A percentile compares a stretch with the other conserved stretches of the same genome.
Conservation (phyloP, 495 filamentous ascomycete genomes). For the Neurospora sp. region DNA sequence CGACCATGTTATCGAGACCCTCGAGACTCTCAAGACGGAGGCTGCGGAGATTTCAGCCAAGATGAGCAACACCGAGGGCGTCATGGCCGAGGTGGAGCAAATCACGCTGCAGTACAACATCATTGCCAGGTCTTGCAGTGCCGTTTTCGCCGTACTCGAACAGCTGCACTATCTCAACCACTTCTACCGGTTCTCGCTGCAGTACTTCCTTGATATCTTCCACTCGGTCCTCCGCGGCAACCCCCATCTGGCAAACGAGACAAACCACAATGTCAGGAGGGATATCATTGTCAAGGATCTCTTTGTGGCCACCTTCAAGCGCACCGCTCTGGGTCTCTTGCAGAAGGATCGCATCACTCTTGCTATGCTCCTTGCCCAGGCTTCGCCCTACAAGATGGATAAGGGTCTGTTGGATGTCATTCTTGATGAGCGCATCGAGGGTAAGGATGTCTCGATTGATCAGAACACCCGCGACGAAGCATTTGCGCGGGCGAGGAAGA, state of each 20-base stretch:
- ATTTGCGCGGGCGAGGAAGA: slow-evolving; percentile 54
- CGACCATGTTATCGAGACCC: slow-evolving; percentile 93
- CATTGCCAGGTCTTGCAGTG: slow-evolving; percentile 88
- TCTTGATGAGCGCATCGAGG: slow-evolving; percentile 66
- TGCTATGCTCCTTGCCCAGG: slow-evolving; percentile 93
- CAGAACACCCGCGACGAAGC: slow-evolving; percentile 55
- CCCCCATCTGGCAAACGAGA: slow-evolving; percentile 59
- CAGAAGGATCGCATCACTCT: slow-evolving; percentile 92
- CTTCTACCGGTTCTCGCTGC: slow-evolving; percentile 98
- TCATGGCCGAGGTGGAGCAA: slow-evolving; percentile 94
- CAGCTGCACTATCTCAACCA: slow-evolving; percentile 97
- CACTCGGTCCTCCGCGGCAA: slow-evolving; percentile 80
- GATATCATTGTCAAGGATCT: slow-evolving; percentile 82
- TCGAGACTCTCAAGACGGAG: slow-evolving; percentile 96
- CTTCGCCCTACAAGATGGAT: slow-evolving; percentile 89
- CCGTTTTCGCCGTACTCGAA: slow-evolving; percentile 91
- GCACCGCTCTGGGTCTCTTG: slow-evolving; percentile 82
- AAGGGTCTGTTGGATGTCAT: slow-evolving; percentile 76
- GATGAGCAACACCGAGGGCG: slow-evolving; percentile 91
- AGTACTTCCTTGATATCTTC: slow-evolving; percentile 98
- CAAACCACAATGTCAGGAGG: slow-evolving; percentile 63
- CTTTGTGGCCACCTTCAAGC: slow-evolving; percentile 83
- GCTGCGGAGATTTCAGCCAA: slow-evolving; percentile 91
- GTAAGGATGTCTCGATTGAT: slow-evolving; percentile 66
- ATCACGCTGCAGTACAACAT: slow-evolving; percentile 89